These are phyloP conservation scores for Helicostylum pulchrum DNA, from an alignment of 192 early-diverging fungal genomes.

Conservation along the genomic window DNA sequence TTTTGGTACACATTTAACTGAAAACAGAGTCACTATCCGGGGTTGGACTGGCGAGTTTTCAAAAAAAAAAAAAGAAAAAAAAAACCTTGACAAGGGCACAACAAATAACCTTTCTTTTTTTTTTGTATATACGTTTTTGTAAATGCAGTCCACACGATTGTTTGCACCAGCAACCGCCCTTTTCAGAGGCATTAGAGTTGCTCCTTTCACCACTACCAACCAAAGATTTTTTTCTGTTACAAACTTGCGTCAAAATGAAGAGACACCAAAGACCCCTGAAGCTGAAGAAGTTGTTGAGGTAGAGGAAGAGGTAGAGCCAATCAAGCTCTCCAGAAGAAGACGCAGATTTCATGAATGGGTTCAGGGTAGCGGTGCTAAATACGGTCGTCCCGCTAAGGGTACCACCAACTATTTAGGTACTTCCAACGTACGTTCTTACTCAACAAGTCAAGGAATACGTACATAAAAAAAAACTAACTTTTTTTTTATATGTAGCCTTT, in stretches of 20 bases:
- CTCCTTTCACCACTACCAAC: background rate
- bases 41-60: no score
- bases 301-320: constrained; percentile 25
- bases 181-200: constrained; percentile 1
- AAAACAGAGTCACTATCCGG: no score
- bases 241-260: background rate
- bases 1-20: no score
- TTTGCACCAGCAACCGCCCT: constrained; percentile 1
- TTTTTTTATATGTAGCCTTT: constrained; percentile 60
- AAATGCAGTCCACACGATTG: constrained; percentile 1
- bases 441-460: background rate
- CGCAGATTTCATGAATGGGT: constrained; percentile 36
- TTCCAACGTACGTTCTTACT: constrained; percentile 9
- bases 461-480: background rate
- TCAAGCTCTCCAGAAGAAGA: constrained; percentile 35
- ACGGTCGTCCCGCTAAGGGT: constrained; percentile 26
- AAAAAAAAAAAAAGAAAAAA: background rate
- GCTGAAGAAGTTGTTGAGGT: background rate
- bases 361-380: constrained; percentile 25
- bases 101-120: background rate
- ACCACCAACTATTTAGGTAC: constrained; percentile 35
- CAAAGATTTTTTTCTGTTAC: constrained; percentile 18
- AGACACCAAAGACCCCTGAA: constrained; percentile 20
- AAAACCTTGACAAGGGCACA: constrained; percentile 12
- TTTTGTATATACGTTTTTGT: background rate